phyloP scores from a whole-genome alignment of 2,329 filamentous ascomycete species.

The Helotiales sp. region DNA sequence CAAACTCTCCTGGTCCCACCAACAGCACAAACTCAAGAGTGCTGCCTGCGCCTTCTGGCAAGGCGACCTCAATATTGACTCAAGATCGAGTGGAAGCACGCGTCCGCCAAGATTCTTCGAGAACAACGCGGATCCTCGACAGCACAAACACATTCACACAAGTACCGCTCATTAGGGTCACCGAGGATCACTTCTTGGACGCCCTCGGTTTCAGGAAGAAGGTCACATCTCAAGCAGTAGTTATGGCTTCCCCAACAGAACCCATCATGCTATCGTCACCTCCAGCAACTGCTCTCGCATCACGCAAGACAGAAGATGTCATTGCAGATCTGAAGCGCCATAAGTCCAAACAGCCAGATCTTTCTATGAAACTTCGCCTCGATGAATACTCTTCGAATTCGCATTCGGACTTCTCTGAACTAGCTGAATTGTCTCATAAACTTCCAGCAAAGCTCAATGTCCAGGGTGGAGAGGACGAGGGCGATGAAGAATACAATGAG shows the following conservation, averaged over 20 bases:
- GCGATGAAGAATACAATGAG: slow-evolving; percentile 10
- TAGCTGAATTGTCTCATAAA: neutral
- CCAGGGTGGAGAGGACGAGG: neutral
- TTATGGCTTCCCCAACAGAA: neutral
- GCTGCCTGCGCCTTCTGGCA: too few species aligned
- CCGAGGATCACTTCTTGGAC: neutral
- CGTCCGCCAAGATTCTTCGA: too few species aligned
- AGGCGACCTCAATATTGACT: too few species aligned
- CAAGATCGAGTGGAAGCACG: too few species aligned
- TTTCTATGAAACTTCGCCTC: neutral
- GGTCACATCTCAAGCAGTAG: neutral
- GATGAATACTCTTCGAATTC: neutral
- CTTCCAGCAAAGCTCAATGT: neutral
- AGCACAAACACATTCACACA: too few species aligned
- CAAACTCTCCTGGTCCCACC: too few species aligned
- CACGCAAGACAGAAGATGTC: slow-evolving; percentile 30
- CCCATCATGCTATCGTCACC: neutral
- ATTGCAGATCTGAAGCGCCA: slow-evolving; percentile 30
- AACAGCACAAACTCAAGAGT: too few species aligned
- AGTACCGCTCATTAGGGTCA: neutral
- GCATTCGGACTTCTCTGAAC: slow-evolving; percentile 1
- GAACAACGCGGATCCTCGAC: too few species aligned
- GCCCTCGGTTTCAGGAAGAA: neutral
- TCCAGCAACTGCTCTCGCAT: slow-evolving; percentile 21
- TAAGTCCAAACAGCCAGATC: neutral